Evolutionary conservation across 306 rosid genomes (phyloP).

Genomic region (Elaeagnus macrophylla): DNA sequence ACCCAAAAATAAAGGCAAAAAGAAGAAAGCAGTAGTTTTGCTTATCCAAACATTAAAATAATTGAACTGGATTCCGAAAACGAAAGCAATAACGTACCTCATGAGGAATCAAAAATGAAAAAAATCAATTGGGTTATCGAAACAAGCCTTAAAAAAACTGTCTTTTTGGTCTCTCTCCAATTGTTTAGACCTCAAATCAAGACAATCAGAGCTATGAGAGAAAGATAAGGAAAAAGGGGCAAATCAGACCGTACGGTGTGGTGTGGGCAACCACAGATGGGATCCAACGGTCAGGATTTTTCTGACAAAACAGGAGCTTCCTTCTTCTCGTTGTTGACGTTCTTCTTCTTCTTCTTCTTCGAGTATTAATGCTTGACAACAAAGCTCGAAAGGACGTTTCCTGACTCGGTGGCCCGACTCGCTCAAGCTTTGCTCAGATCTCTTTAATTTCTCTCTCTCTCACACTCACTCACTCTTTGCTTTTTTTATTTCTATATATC

Average conservation of each 20-base stretch:
- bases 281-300: constrained; percentile 58
- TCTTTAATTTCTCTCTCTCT: neutral
- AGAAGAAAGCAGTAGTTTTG: constrained; percentile 9
- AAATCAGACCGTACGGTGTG: constrained; percentile 40
- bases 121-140: constrained; percentile 6
- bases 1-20: neutral
- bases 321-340: neutral
- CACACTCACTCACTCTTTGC: neutral
- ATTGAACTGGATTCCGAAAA: constrained; percentile 6
- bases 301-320: neutral
- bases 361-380: constrained; percentile 41
- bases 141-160: neutral
- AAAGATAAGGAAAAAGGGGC: constrained; percentile 1
- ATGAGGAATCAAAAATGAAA: neutral
- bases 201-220: too few relatives aligned
- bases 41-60: constrained; percentile 1
- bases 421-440: constrained; percentile 2
- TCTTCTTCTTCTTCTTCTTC: constrained; percentile 4
- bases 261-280: constrained; percentile 19
- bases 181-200: too few relatives aligned
- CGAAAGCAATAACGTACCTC: constrained; percentile 36
- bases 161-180: too few relatives aligned
- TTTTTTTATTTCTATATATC: too few relatives aligned
- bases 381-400: constrained; percentile 24
- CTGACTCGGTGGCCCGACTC: constrained; percentile 26